A percentile compares a stretch with the other conserved stretches of the same genome.
Conservation (phyloP, 2,329 filamentous ascomycete species). For the Whalleya microplaca region DNA sequence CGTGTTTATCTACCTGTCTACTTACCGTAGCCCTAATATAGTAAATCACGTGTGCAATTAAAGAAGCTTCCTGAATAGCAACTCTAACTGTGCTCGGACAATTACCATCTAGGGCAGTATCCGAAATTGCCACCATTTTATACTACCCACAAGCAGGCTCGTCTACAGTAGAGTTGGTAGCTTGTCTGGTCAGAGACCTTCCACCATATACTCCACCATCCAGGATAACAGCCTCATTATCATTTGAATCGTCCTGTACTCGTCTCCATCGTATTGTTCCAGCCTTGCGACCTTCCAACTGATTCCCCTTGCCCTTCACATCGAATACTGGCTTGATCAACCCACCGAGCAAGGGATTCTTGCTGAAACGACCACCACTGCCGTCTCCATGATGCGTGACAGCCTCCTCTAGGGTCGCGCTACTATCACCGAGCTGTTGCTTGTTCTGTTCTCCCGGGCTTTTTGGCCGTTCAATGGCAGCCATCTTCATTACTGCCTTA, state of each 20-base stretch:
- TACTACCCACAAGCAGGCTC: slow-evolving; percentile 46
- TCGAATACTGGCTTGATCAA: slow-evolving; percentile 68
- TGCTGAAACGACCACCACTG: slow-evolving; percentile 65
- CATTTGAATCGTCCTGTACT: slow-evolving; percentile 62
- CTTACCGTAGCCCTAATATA: too few relatives aligned
- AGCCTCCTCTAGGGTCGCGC: slow-evolving; percentile 37
- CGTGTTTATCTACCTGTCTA: too few relatives aligned
- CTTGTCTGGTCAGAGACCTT: slow-evolving; percentile 9
- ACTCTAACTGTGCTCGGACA: too few relatives aligned
- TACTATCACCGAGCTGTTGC: slow-evolving; percentile 21
- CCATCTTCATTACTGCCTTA: slow-evolving; percentile 75
- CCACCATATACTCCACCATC: slow-evolving; percentile 59
- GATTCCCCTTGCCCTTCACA: slow-evolving; percentile 54
- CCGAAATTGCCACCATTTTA: too few relatives aligned
- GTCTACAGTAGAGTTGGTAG: slow-evolving; percentile 30
- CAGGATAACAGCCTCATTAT: slow-evolving; percentile 63
- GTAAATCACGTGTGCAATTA: too few relatives aligned
- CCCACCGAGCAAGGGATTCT: slow-evolving; percentile 68
- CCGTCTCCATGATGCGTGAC: slow-evolving; percentile 39
- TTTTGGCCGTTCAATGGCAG: slow-evolving; percentile 60
- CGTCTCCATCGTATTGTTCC: slow-evolving; percentile 56
- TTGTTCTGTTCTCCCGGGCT: slow-evolving; percentile 54
- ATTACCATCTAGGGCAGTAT: too few relatives aligned
- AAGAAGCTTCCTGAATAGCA: too few relatives aligned
- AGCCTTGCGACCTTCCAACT: slow-evolving; percentile 48